A percentile compares a stretch with the other conserved stretches of the same genome.
These are phyloP conservation scores for Globisporangium parvum DNA, from an alignment of 352 stramenopile species.

Conservation along the genomic window DNA sequence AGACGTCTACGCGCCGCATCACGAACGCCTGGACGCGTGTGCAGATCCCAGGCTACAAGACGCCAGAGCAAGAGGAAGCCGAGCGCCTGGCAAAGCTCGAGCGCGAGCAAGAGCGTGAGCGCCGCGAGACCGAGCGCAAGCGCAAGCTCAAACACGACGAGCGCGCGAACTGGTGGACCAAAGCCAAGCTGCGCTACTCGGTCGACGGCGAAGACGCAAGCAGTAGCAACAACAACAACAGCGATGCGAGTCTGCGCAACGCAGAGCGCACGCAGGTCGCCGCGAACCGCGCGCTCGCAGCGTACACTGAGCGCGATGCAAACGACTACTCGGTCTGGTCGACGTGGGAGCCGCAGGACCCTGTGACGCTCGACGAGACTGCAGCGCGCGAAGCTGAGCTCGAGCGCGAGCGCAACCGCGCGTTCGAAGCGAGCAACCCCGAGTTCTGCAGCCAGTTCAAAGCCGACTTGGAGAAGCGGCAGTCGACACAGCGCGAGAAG, in stretches of 20 bases:
- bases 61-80: constrained; percentile 56
- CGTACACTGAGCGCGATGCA: constrained; percentile 68
- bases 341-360: constrained; percentile 69
- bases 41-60: constrained; percentile 75
- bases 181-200: constrained; percentile 50
- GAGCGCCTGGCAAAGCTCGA: constrained; percentile 33
- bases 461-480: constrained; percentile 56
- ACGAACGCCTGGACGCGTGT: not conserved
- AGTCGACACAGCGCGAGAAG: constrained; percentile 49
- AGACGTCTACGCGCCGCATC: not conserved
- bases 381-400: constrained; percentile 41
- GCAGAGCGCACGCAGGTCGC: constrained; percentile 15
- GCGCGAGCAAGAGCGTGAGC: constrained; percentile 30
- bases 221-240: constrained; percentile 9
- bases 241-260: not conserved
- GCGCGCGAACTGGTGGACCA: constrained; percentile 59
- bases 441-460: constrained; percentile 80
- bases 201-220: constrained; percentile 16
- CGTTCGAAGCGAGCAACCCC: constrained; percentile 73
- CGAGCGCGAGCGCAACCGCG: constrained; percentile 56
- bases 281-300: constrained; percentile 53
- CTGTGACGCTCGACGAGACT: constrained; percentile 56
- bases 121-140: constrained; percentile 36
- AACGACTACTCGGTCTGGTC: constrained; percentile 83
- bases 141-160: constrained; percentile 49